A percentile compares a stretch with the other conserved stretches of the same genome.
phyloP scores from a whole-genome alignment of 2,329 filamentous ascomycete species.

The Dactylellina parvicollis region DNA sequence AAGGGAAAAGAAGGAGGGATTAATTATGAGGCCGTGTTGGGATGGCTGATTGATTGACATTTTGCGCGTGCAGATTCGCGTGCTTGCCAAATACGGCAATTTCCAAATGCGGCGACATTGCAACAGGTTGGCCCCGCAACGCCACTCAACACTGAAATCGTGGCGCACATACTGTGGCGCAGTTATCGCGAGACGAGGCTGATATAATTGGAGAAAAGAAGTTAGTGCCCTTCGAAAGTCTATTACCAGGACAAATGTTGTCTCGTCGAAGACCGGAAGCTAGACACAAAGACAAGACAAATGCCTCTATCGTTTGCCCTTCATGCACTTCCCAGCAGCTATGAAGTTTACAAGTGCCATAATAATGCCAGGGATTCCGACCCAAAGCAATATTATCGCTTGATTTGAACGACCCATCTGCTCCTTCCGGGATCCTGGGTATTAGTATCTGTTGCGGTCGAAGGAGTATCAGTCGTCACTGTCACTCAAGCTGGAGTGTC shows the following conservation, averaged over 20 bases:
- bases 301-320: background rate
- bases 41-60: slow-evolving; percentile 48
- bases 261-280: too few species aligned
- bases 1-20: slow-evolving; percentile 14
- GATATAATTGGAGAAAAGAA: too few species aligned
- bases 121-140: slow-evolving; percentile 28
- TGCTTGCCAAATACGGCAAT: slow-evolving; percentile 43
- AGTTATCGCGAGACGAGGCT: too few species aligned
- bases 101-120: slow-evolving; percentile 19
- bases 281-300: too few species aligned
- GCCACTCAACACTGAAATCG: background rate
- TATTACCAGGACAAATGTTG: too few species aligned
- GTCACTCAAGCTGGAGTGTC: too few species aligned
- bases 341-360: background rate
- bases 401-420: too few species aligned
- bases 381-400: background rate
- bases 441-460: too few species aligned
- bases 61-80: slow-evolving; percentile 36
- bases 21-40: slow-evolving; percentile 50
- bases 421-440: too few species aligned
- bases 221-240: too few species aligned
- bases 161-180: too few species aligned
- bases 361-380: background rate
- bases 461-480: too few species aligned
- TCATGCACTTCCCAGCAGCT: background rate